Evolutionary conservation across 306 rosid genomes (phyloP).

Genomic region (Fragaria vesca): DNA sequence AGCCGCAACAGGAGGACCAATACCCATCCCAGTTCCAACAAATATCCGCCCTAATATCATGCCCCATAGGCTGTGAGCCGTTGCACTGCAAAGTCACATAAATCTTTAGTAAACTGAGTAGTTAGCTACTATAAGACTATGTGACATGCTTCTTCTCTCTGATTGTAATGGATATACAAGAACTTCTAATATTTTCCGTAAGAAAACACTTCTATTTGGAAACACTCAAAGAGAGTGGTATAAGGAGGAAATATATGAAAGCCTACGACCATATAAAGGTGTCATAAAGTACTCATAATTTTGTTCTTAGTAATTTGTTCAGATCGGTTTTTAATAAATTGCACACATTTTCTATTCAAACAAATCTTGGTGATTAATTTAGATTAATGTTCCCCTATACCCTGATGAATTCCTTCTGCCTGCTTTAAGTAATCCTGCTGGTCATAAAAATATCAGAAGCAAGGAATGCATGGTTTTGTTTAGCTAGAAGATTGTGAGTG

Average conservation of each 20-base stretch:
- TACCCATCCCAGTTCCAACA: slow-evolving; percentile 85
- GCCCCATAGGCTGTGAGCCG: slow-evolving; percentile 64
- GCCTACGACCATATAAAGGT: neutral
- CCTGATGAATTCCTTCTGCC: neutral
- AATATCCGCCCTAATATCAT: slow-evolving; percentile 86
- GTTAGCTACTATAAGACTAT: slow-evolving; percentile 9
- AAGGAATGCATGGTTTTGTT: neutral
- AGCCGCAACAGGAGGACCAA: slow-evolving; percentile 84
- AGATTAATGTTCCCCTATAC: neutral
- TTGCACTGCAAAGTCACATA: slow-evolving; percentile 51
- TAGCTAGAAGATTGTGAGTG: neutral
- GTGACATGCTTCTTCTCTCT: slow-evolving; percentile 4
- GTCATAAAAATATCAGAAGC: neutral
- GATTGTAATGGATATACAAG: neutral
- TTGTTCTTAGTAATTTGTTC: slow-evolving; percentile 2
- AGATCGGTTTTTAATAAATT: neutral
- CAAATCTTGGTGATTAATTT: neutral
- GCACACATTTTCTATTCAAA: neutral
- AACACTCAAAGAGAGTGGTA: neutral
- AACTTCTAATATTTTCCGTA: neutral
- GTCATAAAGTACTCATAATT: neutral
- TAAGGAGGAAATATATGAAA: neutral
- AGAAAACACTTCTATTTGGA: neutral
- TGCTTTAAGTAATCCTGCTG: neutral
- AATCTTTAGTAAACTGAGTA: neutral